Evolutionary conservation across 2,329 filamentous ascomycete genomes (phyloP).

Genomic region (Phialophora macrospora): DNA sequence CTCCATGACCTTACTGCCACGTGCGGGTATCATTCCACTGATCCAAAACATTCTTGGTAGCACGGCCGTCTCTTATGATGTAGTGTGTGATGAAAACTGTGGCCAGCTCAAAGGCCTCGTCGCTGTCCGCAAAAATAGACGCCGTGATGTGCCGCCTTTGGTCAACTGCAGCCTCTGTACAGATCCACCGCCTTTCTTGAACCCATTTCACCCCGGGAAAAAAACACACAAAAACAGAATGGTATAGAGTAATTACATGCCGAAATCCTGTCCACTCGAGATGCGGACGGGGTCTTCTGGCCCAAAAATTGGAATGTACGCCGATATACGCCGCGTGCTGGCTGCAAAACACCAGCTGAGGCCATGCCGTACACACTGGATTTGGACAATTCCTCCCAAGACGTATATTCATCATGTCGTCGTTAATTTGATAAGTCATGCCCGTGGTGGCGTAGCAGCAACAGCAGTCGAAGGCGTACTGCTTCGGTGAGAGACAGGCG

Average conservation of each 20-base stretch:
- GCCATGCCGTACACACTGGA: not conserved
- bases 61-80: slow-evolving; percentile 28
- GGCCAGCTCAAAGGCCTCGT: not conserved
- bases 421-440: slow-evolving; percentile 18
- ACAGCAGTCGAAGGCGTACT: slow-evolving; percentile 24
- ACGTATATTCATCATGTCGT: slow-evolving; percentile 19
- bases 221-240: slow-evolving; percentile 1
- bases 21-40: slow-evolving; percentile 32
- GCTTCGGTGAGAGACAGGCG: slow-evolving; percentile 35
- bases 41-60: slow-evolving; percentile 25
- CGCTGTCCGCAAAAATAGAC: slow-evolving; percentile 7
- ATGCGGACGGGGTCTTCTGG: not conserved
- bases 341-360: slow-evolving; percentile 3
- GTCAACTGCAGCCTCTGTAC: slow-evolving; percentile 14
- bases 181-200: not conserved
- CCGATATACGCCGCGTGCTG: slow-evolving; percentile 14
- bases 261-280: not conserved
- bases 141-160: slow-evolving; percentile 25
- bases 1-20: slow-evolving; percentile 13
- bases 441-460: slow-evolving; percentile 31
- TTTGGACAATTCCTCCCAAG: slow-evolving; percentile 3
- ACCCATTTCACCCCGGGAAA: not conserved
- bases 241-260: slow-evolving; percentile 25
- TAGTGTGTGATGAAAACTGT: not conserved
- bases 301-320: slow-evolving; percentile 11